Evolutionary conservation across 345 rosid species (phyloP).

Genomic region (Citrus glauca): DNA sequence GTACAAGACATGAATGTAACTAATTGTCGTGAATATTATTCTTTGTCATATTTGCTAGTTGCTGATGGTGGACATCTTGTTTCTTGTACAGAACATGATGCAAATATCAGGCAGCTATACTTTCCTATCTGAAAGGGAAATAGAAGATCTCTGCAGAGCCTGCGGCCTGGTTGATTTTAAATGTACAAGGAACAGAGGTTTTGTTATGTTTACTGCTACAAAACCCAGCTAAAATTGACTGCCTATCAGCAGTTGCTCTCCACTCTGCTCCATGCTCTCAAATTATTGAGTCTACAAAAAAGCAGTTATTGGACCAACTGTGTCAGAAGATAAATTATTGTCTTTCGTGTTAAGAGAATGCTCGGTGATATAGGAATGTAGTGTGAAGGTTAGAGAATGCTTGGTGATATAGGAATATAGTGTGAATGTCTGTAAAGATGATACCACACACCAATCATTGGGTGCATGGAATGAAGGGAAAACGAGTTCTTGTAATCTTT

Average conservation of each 20-base stretch:
- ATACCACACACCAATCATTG: not conserved
- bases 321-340: not conserved
- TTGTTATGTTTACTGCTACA: constrained; percentile 74
- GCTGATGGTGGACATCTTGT: not conserved
- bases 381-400: too few relatives aligned
- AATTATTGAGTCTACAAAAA: not conserved
- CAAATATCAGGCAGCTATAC: constrained; percentile 47
- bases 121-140: constrained; percentile 62
- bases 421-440: not conserved
- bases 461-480: not conserved
- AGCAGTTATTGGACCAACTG: not conserved
- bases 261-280: not conserved
- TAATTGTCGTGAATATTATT: not conserved
- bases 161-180: constrained; percentile 70
- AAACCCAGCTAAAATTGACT: constrained; percentile 46
- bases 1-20: not conserved
- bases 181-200: constrained; percentile 46
- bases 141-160: constrained; percentile 74
- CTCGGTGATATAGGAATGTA: not conserved
- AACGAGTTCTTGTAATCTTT: not conserved
- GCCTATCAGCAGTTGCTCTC: not conserved
- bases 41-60: not conserved
- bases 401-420: not conserved
- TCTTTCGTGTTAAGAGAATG: not conserved
- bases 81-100: constrained; percentile 35